Conservation (phyloP, 345 rosid species). For the Salix arbutifolia region DNA sequence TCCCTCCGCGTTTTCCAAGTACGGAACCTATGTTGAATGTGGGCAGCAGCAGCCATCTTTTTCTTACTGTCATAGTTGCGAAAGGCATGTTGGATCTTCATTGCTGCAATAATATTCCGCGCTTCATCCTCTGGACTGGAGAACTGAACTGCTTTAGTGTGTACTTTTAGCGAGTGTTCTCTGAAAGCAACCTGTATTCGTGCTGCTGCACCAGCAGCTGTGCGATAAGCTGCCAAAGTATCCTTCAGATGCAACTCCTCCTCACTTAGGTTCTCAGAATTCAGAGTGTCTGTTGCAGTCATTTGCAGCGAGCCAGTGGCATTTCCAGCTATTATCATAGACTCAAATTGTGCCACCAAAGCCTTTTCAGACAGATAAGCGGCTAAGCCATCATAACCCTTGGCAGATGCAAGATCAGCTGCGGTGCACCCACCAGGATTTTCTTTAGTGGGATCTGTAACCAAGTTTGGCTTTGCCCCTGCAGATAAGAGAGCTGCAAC, state of each 20-base stretch:
- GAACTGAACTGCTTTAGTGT: conserved; percentile 42
- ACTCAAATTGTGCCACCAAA: conserved; percentile 71
- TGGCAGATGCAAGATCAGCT: conserved; percentile 75
- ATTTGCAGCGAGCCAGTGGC: conserved; percentile 57
- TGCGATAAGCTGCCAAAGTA: conserved; percentile 71
- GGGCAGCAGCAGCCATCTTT: conserved; percentile 77
- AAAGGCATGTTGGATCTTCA: conserved; percentile 93
- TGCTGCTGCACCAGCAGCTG: conserved; percentile 91
- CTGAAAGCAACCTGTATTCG: conserved; percentile 83
- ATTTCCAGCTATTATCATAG: conserved; percentile 89
- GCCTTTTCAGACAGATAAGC: conserved; percentile 86
- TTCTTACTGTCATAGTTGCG: conserved; percentile 62
- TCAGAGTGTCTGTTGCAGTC: conserved; percentile 31
- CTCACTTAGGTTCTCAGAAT: conserved; percentile 37
- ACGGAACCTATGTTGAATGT: conserved; percentile 82
- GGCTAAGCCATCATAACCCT: conserved; percentile 79
- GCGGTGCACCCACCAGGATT: conserved; percentile 74
- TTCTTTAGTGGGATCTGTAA: conserved; percentile 72
- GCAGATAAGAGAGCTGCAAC: conserved; percentile 84
- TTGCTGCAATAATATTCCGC: conserved; percentile 65
- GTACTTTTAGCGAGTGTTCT: conserved; percentile 63
- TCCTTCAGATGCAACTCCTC: conserved; percentile 72
- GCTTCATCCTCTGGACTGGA: conserved; percentile 66
- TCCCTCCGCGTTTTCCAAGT: conserved; percentile 75
- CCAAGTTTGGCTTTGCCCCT: conserved; percentile 81